Conservation (phyloP, 1,139 yeast species). For the Saccharomyces pastorianus region DNA sequence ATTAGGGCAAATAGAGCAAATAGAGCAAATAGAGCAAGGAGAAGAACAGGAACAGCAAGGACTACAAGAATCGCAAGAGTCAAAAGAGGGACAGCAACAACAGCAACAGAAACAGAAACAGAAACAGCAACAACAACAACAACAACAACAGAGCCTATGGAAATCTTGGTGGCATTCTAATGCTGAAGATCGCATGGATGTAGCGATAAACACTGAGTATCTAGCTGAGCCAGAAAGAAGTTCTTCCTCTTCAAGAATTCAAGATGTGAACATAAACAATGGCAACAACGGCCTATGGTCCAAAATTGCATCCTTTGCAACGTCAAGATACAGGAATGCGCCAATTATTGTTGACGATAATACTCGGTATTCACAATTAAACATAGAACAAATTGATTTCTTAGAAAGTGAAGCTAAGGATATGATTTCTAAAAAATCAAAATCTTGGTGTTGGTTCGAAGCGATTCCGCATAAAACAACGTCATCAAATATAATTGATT, state of each 20-base stretch:
- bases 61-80: background rate
- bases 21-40: no score
- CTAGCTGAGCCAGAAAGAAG: background rate
- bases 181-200: background rate
- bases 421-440: slow-evolving; percentile 15
- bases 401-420: slow-evolving; percentile 23
- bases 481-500: background rate
- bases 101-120: background rate
- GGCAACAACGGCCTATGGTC: background rate
- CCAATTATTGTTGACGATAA: slow-evolving; percentile 12
- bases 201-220: background rate
- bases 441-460: slow-evolving; percentile 29
- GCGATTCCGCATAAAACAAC: slow-evolving; percentile 10
- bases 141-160: slow-evolving; percentile 1
- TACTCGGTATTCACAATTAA: slow-evolving; percentile 24
- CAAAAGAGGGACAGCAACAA: background rate
- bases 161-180: slow-evolving; percentile 9
- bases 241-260: background rate
- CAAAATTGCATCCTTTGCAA: background rate
- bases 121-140: background rate
- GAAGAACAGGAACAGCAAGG: no score
- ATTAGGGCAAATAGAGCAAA: no score
- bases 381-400: slow-evolving; percentile 20
- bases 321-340: background rate
- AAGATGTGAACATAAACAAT: background rate